Percentiles rank a stretch among this genome's conserved stretches.
Evolutionary conservation across 306 rosid genomes (phyloP).

Genomic region (Clitoria ternatea): DNA sequence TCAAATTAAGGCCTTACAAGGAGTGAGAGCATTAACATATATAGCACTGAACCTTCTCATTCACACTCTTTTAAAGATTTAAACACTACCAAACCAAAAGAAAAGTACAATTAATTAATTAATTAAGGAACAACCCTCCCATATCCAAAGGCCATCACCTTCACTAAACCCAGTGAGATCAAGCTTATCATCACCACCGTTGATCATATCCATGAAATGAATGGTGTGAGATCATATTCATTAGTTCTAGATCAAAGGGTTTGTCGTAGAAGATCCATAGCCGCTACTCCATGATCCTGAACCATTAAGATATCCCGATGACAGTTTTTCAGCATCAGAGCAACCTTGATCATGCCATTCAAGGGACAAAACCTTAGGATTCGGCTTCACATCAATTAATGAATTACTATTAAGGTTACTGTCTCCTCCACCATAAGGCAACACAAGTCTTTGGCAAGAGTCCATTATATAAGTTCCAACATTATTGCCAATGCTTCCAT

Average conservation of each 20-base stretch:
- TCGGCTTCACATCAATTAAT: conserved; percentile 85
- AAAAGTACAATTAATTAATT: too few relatives aligned
- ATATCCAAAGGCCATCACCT: conserved; percentile 12
- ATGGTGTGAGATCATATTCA: neutral
- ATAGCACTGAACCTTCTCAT: conserved; percentile 48
- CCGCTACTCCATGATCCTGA: conserved; percentile 67
- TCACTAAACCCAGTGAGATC: too few relatives aligned
- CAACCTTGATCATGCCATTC: conserved; percentile 96
- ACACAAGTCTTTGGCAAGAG: conserved; percentile 69
- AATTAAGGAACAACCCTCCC: conserved; percentile 25
- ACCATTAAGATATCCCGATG: conserved; percentile 58
- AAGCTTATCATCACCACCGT: neutral
- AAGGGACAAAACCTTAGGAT: conserved; percentile 63
- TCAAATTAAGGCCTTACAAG: too few relatives aligned
- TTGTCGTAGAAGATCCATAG: conserved; percentile 66
- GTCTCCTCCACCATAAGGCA: conserved; percentile 54
- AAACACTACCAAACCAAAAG: conserved; percentile 8
- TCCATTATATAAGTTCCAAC: conserved; percentile 45
- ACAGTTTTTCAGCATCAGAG: conserved; percentile 61
- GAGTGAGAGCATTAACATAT: too few relatives aligned
- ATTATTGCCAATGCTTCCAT: conserved; percentile 31
- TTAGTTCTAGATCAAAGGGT: conserved; percentile 48
- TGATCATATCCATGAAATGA: neutral
- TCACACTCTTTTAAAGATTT: conserved; percentile 45
- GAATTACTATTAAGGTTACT: conserved; percentile 28